A percentile compares a stretch with the other conserved stretches of the same genome.
These are phyloP conservation scores for Rosa lucieae DNA, from an alignment of 306 rosid species.

Conservation along the genomic window DNA sequence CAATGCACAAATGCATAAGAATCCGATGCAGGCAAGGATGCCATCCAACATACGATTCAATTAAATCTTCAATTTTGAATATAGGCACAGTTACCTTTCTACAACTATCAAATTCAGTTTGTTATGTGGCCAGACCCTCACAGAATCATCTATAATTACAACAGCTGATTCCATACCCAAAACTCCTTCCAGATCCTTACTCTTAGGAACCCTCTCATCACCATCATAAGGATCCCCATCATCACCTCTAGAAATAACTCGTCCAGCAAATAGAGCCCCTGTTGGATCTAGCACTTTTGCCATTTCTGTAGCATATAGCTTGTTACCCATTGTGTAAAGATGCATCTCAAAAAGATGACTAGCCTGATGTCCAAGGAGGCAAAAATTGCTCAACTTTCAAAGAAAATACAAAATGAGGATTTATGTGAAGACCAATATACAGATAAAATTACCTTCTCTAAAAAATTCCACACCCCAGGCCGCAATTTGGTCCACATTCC, in stretches of 20 bases:
- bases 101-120: constrained; percentile 95
- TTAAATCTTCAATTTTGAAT: constrained; percentile 6
- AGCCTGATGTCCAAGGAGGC: constrained; percentile 58
- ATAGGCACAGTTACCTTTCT: constrained; percentile 64
- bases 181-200: constrained; percentile 98
- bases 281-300: constrained; percentile 98
- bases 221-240: constrained; percentile 74
- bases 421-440: constrained; percentile 1
- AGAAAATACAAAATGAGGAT: constrained; percentile 19
- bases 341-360: constrained; percentile 92
- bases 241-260: constrained; percentile 96
- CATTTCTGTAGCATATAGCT: constrained; percentile 96
- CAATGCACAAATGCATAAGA: constrained; percentile 11
- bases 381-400: constrained; percentile 24
- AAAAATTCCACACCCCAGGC: constrained; percentile 95
- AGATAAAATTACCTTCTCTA: constrained; percentile 74
- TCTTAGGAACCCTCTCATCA: constrained; percentile 86
- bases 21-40: constrained; percentile 15
- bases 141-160: constrained; percentile 94
- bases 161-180: constrained; percentile 98
- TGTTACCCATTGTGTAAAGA: constrained; percentile 99
- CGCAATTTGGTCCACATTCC: constrained; percentile 99
- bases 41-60: constrained; percentile 20
- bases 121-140: constrained; percentile 99
- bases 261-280: constrained; percentile 78